Percentiles rank a stretch among this genome's conserved stretches.
phyloP scores from a whole-genome alignment of 148 eudicot genomes.

The Pharnaceum exiguum region DNA sequence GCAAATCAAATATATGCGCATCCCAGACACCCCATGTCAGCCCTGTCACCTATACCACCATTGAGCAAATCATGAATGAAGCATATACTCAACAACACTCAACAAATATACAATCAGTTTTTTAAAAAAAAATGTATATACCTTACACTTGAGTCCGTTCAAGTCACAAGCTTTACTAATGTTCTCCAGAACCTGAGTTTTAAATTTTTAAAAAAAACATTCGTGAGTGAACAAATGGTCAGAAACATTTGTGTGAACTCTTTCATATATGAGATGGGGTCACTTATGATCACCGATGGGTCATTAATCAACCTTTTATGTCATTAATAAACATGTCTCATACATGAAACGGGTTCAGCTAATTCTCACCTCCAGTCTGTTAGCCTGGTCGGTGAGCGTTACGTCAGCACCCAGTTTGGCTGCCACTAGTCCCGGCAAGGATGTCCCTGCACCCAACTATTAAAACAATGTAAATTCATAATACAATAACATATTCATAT shows the following conservation, averaged over 20 bases:
- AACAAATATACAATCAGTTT: not conserved
- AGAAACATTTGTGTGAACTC: too few species aligned
- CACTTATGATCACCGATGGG: too few species aligned
- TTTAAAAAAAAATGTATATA: too few species aligned
- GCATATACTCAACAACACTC: not conserved
- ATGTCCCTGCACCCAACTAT: constrained; percentile 96
- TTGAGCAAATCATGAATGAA: constrained; percentile 6
- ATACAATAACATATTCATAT: not conserved
- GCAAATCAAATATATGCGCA: constrained; percentile 49
- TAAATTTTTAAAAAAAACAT: not conserved
- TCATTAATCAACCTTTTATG: too few species aligned
- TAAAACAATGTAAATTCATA: constrained; percentile 7
- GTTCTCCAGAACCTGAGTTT: constrained; percentile 73
- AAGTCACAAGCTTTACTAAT: constrained; percentile 61
- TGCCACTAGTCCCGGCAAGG: constrained; percentile 94
- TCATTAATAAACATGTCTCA: not conserved
- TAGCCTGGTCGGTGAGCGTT: constrained; percentile 65
- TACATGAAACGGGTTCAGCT: not conserved
- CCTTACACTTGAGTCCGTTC: constrained; percentile 60
- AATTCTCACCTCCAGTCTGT: constrained; percentile 50
- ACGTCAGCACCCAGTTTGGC: constrained; percentile 86
- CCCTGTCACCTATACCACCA: constrained; percentile 64
- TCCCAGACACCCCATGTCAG: constrained; percentile 94
- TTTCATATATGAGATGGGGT: too few species aligned
- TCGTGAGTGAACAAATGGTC: too few species aligned